Conservation (phyloP, 164 flowering plant species). For the Echeveria elegans region DNA sequence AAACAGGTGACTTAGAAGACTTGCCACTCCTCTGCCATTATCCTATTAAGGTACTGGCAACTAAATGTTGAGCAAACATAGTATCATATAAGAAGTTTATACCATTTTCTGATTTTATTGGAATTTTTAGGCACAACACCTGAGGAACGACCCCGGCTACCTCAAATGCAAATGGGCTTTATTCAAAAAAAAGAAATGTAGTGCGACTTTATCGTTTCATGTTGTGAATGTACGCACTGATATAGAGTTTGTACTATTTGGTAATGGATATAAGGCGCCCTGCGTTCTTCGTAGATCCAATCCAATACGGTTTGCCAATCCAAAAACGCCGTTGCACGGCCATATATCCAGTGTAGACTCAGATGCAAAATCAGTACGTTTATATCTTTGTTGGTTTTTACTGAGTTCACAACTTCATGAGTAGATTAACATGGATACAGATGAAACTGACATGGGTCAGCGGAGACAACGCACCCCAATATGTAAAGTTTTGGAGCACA, state of each 20-base stretch:
- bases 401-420: neutral
- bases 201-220: neutral
- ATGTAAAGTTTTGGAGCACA: neutral
- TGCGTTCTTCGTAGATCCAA: neutral
- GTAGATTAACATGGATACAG: neutral
- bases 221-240: neutral
- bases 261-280: neutral
- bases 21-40: slow-evolving; percentile 1
- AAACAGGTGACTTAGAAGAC: neutral
- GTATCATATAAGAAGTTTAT: neutral
- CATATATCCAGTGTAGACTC: slow-evolving; percentile 4
- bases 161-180: neutral
- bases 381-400: neutral
- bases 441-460: too few species aligned
- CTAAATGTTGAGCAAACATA: neutral
- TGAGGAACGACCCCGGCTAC: neutral
- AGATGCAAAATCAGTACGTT: neutral
- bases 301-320: neutral
- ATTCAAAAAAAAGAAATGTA: neutral
- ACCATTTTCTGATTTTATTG: neutral
- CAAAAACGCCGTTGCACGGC: neutral
- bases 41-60: neutral
- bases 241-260: neutral
- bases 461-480: neutral
- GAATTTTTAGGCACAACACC: neutral